phyloP scores from a whole-genome alignment of 352 stramenopile genomes.

The Pythium coloratum region DNA sequence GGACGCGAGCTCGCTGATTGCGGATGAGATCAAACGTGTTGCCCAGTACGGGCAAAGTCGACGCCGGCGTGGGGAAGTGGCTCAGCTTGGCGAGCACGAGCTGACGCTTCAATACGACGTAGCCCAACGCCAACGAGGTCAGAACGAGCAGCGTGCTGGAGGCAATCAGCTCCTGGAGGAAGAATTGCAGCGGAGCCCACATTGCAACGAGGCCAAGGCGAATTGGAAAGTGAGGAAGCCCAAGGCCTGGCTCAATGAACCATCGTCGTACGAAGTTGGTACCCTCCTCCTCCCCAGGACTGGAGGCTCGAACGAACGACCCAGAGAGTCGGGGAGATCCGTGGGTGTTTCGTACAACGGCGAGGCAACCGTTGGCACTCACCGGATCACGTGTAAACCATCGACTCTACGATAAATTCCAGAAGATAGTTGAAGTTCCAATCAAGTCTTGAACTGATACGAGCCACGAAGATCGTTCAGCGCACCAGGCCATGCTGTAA shows the following conservation, averaged over 20 bases:
- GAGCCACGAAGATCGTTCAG: too few relatives aligned
- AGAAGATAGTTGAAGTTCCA: too few relatives aligned
- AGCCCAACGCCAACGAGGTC: constrained; percentile 9
- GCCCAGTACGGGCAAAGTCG: constrained; percentile 50
- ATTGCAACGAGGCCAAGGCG: background rate
- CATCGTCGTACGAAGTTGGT: too few relatives aligned
- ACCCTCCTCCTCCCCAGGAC: too few relatives aligned
- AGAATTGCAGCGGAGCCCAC: constrained; percentile 11
- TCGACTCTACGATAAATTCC: background rate
- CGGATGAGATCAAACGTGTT: constrained; percentile 57
- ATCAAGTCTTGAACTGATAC: too few relatives aligned
- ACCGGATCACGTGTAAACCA: background rate
- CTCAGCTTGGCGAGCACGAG: constrained; percentile 1
- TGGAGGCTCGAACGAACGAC: background rate
- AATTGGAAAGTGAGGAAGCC: constrained; percentile 1
- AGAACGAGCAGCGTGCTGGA: constrained; percentile 5
- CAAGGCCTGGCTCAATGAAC: background rate
- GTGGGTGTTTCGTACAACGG: background rate
- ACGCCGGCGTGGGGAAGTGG: constrained; percentile 34
- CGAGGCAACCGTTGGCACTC: background rate
- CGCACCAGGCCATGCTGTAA: too few relatives aligned
- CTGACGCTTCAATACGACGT: constrained; percentile 10
- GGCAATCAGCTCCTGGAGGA: background rate
- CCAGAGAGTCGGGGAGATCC: background rate
- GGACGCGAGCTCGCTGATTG: constrained; percentile 44